phyloP scores from a whole-genome alignment of 371 early-diverging fungal genomes.

The Lichtheimia corymbifera region DNA sequence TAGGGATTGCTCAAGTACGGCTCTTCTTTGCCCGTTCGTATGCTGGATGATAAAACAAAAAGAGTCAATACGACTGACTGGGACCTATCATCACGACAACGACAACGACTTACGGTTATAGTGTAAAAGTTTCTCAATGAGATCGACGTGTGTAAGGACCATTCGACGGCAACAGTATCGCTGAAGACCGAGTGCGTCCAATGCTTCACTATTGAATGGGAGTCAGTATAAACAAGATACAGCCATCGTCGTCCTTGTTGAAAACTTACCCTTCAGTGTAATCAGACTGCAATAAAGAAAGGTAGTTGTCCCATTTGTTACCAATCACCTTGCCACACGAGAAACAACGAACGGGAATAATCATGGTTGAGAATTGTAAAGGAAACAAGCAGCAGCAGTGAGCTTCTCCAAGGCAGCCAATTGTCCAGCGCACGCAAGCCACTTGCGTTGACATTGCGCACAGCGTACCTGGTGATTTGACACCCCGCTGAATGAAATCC shows the following conservation, averaged over 20 bases:
- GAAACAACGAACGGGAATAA: conserved; percentile 97
- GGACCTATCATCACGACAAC: background rate
- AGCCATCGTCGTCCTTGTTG: background rate
- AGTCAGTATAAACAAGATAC: background rate
- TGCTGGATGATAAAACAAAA: background rate
- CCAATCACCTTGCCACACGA: conserved; percentile 99
- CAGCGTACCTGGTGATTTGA: too few relatives aligned
- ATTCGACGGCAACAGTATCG: conserved; percentile 99
- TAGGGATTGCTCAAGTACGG: background rate
- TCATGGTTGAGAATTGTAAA: conserved; percentile 61
- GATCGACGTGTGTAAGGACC: conserved; percentile 98
- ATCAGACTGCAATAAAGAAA: conserved; percentile 77
- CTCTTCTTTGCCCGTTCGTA: conserved; percentile 1
- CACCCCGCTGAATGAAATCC: too few relatives aligned
- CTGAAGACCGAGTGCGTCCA: conserved; percentile 92
- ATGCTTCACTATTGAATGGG: conserved; percentile 71
- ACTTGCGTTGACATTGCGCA: background rate
- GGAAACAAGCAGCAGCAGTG: background rate
- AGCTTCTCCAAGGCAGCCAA: background rate
- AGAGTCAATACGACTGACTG: background rate
- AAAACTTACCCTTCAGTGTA: conserved; percentile 74
- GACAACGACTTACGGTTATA: conserved; percentile 77
- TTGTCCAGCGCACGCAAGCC: background rate
- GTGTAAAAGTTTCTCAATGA: conserved; percentile 98
- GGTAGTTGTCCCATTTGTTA: conserved; percentile 96